A percentile compares a stretch with the other conserved stretches of the same genome.
phyloP scores from a whole-genome alignment of 2,329 filamentous ascomycete species.

The Penicillium sp. region DNA sequence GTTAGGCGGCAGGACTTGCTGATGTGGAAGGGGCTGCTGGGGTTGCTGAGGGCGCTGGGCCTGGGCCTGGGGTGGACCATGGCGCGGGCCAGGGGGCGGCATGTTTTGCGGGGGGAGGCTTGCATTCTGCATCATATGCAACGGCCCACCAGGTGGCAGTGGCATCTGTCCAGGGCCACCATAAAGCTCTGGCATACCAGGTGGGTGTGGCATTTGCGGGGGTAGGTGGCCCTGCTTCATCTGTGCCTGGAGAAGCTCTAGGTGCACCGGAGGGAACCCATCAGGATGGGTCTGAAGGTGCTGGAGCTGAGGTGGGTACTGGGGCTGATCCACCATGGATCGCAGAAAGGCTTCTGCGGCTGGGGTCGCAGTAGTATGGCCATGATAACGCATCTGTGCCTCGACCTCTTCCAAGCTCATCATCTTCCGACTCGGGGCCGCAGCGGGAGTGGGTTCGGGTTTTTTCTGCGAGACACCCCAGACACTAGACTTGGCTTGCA shows the following conservation, averaged over 20 bases:
- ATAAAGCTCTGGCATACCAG: conserved; percentile 43
- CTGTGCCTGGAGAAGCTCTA: conserved; percentile 50
- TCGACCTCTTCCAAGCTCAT: conserved; percentile 97
- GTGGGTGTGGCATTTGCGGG: conserved; percentile 38
- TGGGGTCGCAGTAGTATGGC: conserved; percentile 32
- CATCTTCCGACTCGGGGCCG: conserved; percentile 63
- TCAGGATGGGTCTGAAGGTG: conserved; percentile 33
- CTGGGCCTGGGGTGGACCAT: conserved; percentile 37
- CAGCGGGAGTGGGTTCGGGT: conserved; percentile 22
- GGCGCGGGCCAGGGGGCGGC: conserved; percentile 37
- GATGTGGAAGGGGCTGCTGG: conserved; percentile 35
- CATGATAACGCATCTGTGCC: conserved; percentile 77
- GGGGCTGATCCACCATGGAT: conserved; percentile 26
- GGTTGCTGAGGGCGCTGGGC: conserved; percentile 34
- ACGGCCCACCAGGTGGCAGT: conserved; percentile 56
- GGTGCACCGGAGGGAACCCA: conserved; percentile 37
- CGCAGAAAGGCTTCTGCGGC: conserved; percentile 31
- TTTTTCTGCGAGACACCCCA: conserved; percentile 68
- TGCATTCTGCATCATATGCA: conserved; percentile 77
- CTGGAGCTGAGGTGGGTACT: conserved; percentile 34
- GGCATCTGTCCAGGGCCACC: conserved; percentile 47
- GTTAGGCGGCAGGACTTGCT: conserved; percentile 37
- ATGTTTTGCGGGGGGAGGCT: conserved; percentile 57
- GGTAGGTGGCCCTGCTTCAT: conserved; percentile 35
- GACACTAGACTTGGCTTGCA: conserved; percentile 88